Conservation (phyloP, 2,329 filamentous ascomycete genomes). For the Podosphaera fusca region DNA sequence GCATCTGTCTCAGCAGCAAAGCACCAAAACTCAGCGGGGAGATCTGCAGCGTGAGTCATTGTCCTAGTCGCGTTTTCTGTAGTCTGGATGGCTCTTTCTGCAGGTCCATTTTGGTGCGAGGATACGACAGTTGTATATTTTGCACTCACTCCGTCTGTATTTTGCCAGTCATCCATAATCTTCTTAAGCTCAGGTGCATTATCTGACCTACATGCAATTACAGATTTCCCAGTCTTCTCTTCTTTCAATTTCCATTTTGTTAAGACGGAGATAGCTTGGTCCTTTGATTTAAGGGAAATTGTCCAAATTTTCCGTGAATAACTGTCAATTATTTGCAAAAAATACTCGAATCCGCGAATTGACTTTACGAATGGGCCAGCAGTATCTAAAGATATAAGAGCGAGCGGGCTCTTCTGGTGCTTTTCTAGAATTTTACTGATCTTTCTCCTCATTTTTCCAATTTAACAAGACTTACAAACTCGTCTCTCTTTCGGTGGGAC, state of each 20-base stretch:
- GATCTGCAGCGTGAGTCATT: background rate
- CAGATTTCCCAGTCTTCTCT: background rate
- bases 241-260: background rate
- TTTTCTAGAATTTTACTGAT: background rate
- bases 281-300: background rate
- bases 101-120: background rate
- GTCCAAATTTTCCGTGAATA: background rate
- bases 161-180: background rate
- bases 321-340: background rate
- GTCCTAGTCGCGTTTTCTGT: background rate
- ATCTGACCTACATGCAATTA: background rate
- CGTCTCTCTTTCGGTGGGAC: background rate
- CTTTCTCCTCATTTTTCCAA: background rate
- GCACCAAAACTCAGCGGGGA: background rate
- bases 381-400: background rate
- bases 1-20: background rate
- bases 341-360: background rate
- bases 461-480: background rate
- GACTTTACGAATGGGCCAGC: background rate
- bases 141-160: background rate
- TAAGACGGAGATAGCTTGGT: background rate
- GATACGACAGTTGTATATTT: background rate
- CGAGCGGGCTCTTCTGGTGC: background rate
- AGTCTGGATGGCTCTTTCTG: background rate
- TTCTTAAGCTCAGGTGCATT: background rate